Conservation (phyloP, 2,329 filamentous ascomycete species). For the Ceratocystis destructans region DNA sequence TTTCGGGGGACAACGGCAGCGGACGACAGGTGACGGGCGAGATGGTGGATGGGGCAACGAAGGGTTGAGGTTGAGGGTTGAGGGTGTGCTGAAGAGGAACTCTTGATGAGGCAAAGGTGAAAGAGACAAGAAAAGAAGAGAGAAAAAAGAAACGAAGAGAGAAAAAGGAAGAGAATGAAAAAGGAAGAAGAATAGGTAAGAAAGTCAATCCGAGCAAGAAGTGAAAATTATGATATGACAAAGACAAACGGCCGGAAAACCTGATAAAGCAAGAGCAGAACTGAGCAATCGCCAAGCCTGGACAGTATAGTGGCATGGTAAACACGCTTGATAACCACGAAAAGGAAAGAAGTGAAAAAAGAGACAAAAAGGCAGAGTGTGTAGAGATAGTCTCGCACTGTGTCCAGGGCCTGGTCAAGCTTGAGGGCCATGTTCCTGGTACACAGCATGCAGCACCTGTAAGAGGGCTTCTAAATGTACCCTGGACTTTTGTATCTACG, state of each 20-base stretch:
- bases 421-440: not conserved
- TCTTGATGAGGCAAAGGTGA: not conserved
- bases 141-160: not conserved
- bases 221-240: conserved; percentile 6
- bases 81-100: not conserved
- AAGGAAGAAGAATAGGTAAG: not conserved
- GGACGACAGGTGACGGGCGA: not conserved
- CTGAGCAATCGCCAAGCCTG: not conserved
- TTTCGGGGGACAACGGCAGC: not conserved
- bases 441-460: not conserved
- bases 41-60: not conserved
- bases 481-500: not conserved
- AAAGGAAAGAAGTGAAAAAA: not conserved
- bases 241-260: conserved; percentile 4
- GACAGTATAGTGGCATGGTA: not conserved
- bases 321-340: conserved; percentile 2
- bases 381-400: not conserved
- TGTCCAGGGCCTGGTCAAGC: not conserved
- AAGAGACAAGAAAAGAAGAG: not conserved
- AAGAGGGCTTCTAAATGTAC: not conserved
- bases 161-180: not conserved
- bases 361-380: not conserved
- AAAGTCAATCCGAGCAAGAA: not conserved
- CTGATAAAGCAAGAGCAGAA: not conserved
- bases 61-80: conserved; percentile 4